These are phyloP conservation scores for Penicillium manginii DNA, from an alignment of 495 filamentous ascomycete genomes.

Conservation along the genomic window DNA sequence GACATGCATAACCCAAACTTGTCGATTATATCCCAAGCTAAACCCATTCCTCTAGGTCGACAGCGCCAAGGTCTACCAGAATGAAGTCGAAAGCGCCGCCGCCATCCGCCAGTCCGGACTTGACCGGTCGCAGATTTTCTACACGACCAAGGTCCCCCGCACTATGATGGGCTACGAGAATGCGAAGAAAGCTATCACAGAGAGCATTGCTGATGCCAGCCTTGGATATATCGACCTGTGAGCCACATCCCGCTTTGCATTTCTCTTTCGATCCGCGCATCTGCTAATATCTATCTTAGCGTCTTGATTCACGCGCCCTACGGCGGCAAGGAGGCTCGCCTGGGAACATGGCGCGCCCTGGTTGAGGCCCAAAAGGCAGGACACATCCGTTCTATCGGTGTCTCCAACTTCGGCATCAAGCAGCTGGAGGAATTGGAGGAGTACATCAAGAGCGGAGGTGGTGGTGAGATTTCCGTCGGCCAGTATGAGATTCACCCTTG, in stretches of 20 bases:
- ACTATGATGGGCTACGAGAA: conserved; percentile 51
- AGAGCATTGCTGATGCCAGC: conserved; percentile 48
- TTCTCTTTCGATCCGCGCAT: background rate
- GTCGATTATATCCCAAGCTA: background rate
- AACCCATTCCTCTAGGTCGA: conserved; percentile 48
- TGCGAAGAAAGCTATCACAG: conserved; percentile 53
- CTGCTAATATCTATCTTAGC: conserved; percentile 24
- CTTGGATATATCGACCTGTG: conserved; percentile 62
- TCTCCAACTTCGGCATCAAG: conserved; percentile 59
- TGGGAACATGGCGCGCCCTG: conserved; percentile 58
- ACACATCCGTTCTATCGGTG: conserved; percentile 56
- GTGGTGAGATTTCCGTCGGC: conserved; percentile 77
- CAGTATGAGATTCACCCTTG: conserved; percentile 93
- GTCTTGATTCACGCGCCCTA: conserved; percentile 61
- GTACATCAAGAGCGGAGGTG: conserved; percentile 73
- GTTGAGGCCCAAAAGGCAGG: conserved; percentile 58
- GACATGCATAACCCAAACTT: background rate
- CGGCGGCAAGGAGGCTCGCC: conserved; percentile 51
- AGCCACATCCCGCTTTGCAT: background rate
- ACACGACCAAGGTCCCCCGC: conserved; percentile 59
- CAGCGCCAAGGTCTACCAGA: conserved; percentile 56
- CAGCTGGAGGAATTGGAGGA: conserved; percentile 67
- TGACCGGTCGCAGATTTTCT: conserved; percentile 56
- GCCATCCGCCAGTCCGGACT: conserved; percentile 51
- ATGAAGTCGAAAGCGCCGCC: conserved; percentile 53